Conservation (phyloP, 106 monocot species). For the Phalaenopsis aphrodite region DNA sequence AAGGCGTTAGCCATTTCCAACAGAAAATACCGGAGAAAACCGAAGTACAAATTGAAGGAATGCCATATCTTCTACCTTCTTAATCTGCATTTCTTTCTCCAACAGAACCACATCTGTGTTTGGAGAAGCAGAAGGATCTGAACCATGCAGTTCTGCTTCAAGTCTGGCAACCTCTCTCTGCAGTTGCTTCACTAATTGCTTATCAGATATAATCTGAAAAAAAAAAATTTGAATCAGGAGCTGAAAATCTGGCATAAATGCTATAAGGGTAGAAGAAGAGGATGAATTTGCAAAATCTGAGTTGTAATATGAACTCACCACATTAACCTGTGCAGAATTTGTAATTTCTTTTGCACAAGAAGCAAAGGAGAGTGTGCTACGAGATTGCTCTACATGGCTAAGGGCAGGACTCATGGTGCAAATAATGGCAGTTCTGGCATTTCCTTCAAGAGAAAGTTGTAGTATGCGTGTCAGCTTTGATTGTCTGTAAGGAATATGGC, state of each 20-base stretch:
- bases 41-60: too few relatives aligned
- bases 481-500: constrained; percentile 91
- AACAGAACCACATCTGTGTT: constrained; percentile 53
- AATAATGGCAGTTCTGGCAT: constrained; percentile 92
- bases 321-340: constrained; percentile 81
- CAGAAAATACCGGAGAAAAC: too few relatives aligned
- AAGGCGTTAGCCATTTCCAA: too few relatives aligned
- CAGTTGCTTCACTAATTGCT: constrained; percentile 81
- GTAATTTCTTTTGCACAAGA: constrained; percentile 88
- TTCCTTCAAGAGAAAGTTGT: constrained; percentile 89
- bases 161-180: constrained; percentile 93
- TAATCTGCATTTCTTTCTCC: constrained; percentile 86
- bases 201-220: constrained; percentile 80
- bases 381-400: constrained; percentile 90
- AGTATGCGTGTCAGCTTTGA: constrained; percentile 95
- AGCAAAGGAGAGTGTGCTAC: constrained; percentile 93
- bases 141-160: constrained; percentile 77
- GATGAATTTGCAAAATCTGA: not conserved
- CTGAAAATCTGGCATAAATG: too few relatives aligned
- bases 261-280: not conserved
- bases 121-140: constrained; percentile 40
- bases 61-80: constrained; percentile 33
- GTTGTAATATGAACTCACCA: constrained; percentile 33
- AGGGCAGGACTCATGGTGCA: constrained; percentile 94
- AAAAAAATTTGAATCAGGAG: not conserved